phyloP scores from a whole-genome alignment of 495 filamentous ascomycete species.

The Jackrogersella minutella region DNA sequence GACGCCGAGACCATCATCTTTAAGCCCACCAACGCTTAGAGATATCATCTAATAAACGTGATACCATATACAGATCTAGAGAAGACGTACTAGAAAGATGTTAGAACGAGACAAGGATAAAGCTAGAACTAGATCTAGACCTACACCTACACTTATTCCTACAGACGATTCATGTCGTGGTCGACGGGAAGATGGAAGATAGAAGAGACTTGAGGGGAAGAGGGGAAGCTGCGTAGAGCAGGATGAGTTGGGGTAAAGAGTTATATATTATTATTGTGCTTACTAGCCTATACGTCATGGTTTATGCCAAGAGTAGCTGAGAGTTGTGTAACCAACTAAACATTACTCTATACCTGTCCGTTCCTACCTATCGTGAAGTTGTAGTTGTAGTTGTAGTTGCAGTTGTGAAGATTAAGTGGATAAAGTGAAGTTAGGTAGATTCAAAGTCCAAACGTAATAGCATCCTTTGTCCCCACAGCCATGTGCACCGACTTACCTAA shows the following conservation, averaged over 20 bases:
- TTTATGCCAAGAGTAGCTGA: not conserved
- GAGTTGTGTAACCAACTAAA: conserved; percentile 9
- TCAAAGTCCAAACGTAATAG: conserved; percentile 9
- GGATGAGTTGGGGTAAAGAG: too few species aligned
- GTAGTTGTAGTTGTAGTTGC: too few species aligned
- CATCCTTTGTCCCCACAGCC: conserved; percentile 9
- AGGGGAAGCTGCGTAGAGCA: conserved; percentile 7
- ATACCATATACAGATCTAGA: conserved; percentile 39
- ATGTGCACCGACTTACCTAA: not conserved
- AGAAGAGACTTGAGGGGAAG: conserved; percentile 1
- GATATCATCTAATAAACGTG: conserved; percentile 13
- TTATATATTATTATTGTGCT: conserved; percentile 17
- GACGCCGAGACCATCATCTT: conserved; percentile 74
- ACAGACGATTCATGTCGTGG: conserved; percentile 19
- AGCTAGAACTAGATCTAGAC: conserved; percentile 21
- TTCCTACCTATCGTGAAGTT: not conserved
- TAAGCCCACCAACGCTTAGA: conserved; percentile 65
- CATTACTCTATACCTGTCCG: not conserved
- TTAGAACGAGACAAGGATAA: conserved; percentile 11
- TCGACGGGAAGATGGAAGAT: not conserved
- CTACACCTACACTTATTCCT: conserved; percentile 31
- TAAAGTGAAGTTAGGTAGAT: too few species aligned
- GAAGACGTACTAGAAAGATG: conserved; percentile 5
- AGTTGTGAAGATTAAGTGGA: too few species aligned
- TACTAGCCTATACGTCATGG: conserved; percentile 23